Evolutionary conservation across 805 yeast species (phyloP).

Genomic region (Lachancea dasiensis): DNA sequence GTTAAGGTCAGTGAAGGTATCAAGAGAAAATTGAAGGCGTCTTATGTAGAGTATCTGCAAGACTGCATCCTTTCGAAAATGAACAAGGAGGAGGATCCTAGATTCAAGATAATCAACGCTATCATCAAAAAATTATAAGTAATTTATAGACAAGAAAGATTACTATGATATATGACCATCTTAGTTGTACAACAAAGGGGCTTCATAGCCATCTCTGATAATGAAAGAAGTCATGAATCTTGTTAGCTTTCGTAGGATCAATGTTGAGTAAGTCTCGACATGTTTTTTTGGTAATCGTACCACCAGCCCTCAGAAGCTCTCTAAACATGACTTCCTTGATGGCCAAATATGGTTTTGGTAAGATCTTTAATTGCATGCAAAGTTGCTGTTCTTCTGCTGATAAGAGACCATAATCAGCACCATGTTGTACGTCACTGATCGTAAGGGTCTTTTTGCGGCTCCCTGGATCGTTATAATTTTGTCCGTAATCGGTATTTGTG

Average conservation of each 20-base stretch:
- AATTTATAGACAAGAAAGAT: background rate
- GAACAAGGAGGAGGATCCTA: conserved; percentile 25
- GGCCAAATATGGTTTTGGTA: conserved; percentile 92
- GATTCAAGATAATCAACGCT: conserved; percentile 26
- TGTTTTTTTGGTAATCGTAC: conserved; percentile 70
- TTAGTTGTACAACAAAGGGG: background rate
- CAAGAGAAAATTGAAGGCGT: conserved; percentile 32
- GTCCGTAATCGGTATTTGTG: conserved; percentile 23
- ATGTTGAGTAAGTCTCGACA: conserved; percentile 81
- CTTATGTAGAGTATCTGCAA: conserved; percentile 31
- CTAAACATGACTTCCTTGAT: conserved; percentile 85
- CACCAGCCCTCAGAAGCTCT: conserved; percentile 81
- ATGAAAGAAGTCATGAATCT: conserved; percentile 87
- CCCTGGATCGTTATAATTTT: conserved; percentile 22
- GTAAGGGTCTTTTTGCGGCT: conserved; percentile 40
- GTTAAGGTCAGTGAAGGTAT: conserved; percentile 35
- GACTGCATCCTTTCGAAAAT: conserved; percentile 30
- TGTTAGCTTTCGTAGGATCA: conserved; percentile 80
- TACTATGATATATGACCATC: background rate
- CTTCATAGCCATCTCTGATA: conserved; percentile 75
- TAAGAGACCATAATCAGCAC: conserved; percentile 76
- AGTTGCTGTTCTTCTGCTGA: conserved; percentile 84
- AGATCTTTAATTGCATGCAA: conserved; percentile 74
- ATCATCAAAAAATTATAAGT: conserved; percentile 30
- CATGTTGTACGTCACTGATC: conserved; percentile 64